phyloP scores from a whole-genome alignment of 176 grass and related monocot species.

The Puya raimondii region DNA sequence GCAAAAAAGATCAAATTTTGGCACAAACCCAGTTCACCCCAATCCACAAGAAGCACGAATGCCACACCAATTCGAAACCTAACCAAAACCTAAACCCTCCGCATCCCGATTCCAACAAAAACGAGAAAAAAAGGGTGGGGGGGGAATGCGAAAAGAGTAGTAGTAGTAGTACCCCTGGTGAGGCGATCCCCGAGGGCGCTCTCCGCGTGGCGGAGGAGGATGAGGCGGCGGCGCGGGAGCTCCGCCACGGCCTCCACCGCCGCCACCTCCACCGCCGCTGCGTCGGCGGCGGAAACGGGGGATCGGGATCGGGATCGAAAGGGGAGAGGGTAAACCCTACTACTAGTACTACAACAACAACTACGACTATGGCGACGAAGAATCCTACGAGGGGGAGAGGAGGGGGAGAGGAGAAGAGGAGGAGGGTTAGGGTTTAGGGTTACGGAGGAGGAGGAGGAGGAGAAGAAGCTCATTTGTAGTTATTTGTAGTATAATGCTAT shows the following conservation, averaged over 20 bases:
- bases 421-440: slow-evolving; percentile 14
- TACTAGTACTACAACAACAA: no score
- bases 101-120: background rate
- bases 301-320: slow-evolving; percentile 5
- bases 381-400: slow-evolving; percentile 11
- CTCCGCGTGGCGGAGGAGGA: slow-evolving; percentile 82
- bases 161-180: slow-evolving; percentile 39
- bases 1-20: no score
- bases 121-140: background rate
- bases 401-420: slow-evolving; percentile 3
- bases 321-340: background rate
- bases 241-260: background rate
- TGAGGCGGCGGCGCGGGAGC: slow-evolving; percentile 42
- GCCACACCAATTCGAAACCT: background rate
- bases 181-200: slow-evolving; percentile 43
- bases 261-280: slow-evolving; percentile 19
- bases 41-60: background rate
- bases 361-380: no score
- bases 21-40: background rate
- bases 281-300: slow-evolving; percentile 32
- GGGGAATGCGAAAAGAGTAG: background rate
- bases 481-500: no score
- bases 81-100: background rate
- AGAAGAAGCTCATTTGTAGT: background rate
- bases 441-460: slow-evolving; percentile 14